Evolutionary conservation across 2,329 filamentous ascomycete genomes (phyloP), one percentile per base, ranked within the genome.

Genomic region (Hymenoscyphus occultus): DNA sequence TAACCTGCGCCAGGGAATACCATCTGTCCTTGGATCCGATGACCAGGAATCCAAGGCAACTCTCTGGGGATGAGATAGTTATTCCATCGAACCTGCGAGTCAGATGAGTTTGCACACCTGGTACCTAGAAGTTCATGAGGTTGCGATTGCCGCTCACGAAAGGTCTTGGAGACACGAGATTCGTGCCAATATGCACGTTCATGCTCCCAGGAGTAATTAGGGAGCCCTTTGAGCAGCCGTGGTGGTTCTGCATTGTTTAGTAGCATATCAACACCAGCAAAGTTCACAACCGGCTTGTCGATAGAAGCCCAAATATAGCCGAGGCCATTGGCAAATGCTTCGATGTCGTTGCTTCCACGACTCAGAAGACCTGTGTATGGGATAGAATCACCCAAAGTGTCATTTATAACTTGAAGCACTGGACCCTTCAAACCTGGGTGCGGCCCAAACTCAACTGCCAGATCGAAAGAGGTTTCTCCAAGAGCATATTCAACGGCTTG

Each of bases 1-100:
- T 82, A 83, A 0, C 77, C 81, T 1, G 81, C 81, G 1, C 79
- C 81, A 0, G 81, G 82, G 3, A 83, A 72, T 10, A 84, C 71
- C 2, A 62, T 64, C 42, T 68, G 60, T 0, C 72, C 71, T 2
- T 76, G 71, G 0, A 84, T 64, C 19, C 71, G 71, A 67, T 85
- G 81, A 56, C 82, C 78, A 0, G 69, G 67, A 2, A 83, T 63
- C 83, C 83, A 85, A 0, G 79, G 76, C 0, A 77, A 61, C 31
- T 82, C 75, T 0, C 73, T 70, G 0, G 54, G 19, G 4, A 39
- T 56, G 3, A 71, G 51, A 2, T 64, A 1, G 48, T 70, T 64
- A 0, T 35, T 39, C 70, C 70, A 71, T 0, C 59, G 31, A 6
- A 54, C 16, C 54, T 68, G 56, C 31, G 66, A 4, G 65, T 45